Base-by-base conservation (phyloP, 1,139 yeast genomes). In the Taphrina deformans region DNA sequence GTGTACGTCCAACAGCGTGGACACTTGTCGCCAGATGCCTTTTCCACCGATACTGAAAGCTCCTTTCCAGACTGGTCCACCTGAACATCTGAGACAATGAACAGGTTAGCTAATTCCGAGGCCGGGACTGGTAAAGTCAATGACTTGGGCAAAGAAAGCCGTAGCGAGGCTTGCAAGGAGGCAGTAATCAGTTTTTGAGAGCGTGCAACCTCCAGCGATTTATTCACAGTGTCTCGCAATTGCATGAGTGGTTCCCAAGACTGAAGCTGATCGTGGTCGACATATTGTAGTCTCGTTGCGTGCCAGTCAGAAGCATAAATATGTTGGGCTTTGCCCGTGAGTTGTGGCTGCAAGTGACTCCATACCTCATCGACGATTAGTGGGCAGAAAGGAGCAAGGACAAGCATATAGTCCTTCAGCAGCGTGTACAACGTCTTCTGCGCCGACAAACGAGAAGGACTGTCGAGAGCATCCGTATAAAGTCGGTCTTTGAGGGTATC, bases 1-100 rank as follows among this genome's bases (percentile, higher is more conserved):
- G 83, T 83, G 72, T 77, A 85, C 72, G 89, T 89, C 99, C 99
- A 93, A 75, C 99, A 93, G 73, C 99, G 82, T 1, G 96, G 96
- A 74, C 99, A 93, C 72, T 90, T 90, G 71, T 72, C 1, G 76
- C 79, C 24, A 18, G 56, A 31, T 10, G 67, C 74, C 77, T 3
- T 78, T 67, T 0, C 67, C 70, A 2, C 73, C 67, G n/a, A 69
- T 62, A n/a, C 72, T 71, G 24, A 67, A 67, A 67, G 38, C 50
- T 35, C 21, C 23, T 48, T 14, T 6, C 67, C 70, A 0, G 67
- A 66, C 1, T 72, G 69, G 65, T 79, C 78, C 6, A 85, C 55
- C 18, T 72, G 70, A 2, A 85, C 87, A 33, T 79, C 75, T 0
- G 96, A 88, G 0, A 86, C 86, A 70, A 90, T 82, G 70, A 88